Base-by-base conservation (phyloP, 2,329 filamentous ascomycete species). In the Rasamsonia emersonii region DNA sequence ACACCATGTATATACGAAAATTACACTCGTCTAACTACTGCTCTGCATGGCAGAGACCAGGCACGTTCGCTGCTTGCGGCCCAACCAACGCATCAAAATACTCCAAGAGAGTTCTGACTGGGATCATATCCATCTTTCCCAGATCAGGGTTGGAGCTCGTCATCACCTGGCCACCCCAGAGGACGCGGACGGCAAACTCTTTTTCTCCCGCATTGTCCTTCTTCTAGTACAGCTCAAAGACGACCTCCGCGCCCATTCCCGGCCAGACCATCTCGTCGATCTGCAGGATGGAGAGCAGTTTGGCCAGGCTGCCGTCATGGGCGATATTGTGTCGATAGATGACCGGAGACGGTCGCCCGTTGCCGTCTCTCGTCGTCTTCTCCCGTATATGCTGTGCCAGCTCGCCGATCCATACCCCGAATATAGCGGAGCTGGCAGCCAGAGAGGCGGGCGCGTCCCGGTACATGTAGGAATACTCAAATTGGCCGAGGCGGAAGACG, bases 261-360 rank as follows among this genome's bases (percentile, higher is more conserved):
- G 83, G 83, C 83, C 83, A 89, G 1, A 86, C 76, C 82, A 89
- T 89, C 32, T 66, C 54, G 14, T 85, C 77, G 2, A 82, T 49
- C 58, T 89, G 83, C 48, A 91, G 51, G 10, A 88, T 69, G 2
- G 74, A 74, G 14, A 91, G 61, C 5, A 89, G 47, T 2, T 75
- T 62, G 8, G 79, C 76, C 5, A 88, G 50, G 3, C 75, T 79
- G 3, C 84, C 85, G 45, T 91, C 85, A 46, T 93, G 84, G 2
- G 82, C 84, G 21, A 91, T 69, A 41, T 89, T 88, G 49, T 91
- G 84, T 25, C 76, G 59, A 50, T 86, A 89, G 8, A 64, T 59
- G 0, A 73, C 54, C 1, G 36, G 26, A 13, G 40, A 41, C 14
- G 49, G 50, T 2, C 67, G 50, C 0, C 65, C 67, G 9, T 24